Evolutionary conservation across 169 alveolate genomes (phyloP).

Genomic region (Gregarina niphandrodes): DNA sequence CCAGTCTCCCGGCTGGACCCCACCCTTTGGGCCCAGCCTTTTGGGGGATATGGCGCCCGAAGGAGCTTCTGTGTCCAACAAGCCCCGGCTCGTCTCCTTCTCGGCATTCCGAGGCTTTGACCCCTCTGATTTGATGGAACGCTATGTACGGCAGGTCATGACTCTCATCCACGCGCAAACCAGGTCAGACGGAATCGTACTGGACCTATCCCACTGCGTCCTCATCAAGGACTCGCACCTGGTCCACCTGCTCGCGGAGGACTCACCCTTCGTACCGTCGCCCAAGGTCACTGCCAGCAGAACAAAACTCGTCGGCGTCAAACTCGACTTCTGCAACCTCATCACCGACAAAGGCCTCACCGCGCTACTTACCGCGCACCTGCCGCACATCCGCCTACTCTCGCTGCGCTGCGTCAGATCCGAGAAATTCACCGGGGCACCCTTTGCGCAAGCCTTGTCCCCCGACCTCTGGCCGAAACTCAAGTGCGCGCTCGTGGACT

Average conservation of each 20-base stretch:
- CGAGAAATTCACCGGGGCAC: slow-evolving; percentile 41
- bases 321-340: slow-evolving; percentile 47
- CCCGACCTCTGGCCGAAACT: slow-evolving; percentile 45
- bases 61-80: no score
- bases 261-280: slow-evolving; percentile 17
- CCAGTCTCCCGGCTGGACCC: no score
- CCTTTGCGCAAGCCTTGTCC: slow-evolving; percentile 28
- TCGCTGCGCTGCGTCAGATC: slow-evolving; percentile 47
- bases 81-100: no score
- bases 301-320: slow-evolving; percentile 34
- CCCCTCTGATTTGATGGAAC: slow-evolving; percentile 16
- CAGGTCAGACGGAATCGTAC: slow-evolving; percentile 15
- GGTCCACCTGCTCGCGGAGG: slow-evolving; percentile 36
- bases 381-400: slow-evolving; percentile 42
- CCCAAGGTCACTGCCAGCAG: slow-evolving; percentile 29
- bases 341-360: slow-evolving; percentile 49
- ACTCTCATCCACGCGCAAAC: slow-evolving; percentile 17
- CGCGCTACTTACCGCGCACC: slow-evolving; percentile 43
- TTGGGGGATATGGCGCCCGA: no score
- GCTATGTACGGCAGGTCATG: no score
- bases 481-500: no score
- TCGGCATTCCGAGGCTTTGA: slow-evolving; percentile 24
- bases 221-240: slow-evolving; percentile 41
- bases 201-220: slow-evolving; percentile 44
- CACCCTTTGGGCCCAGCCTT: no score